These are phyloP conservation scores for Yueomyces sp. DNA, from an alignment of 805 yeast genomes.

Conservation along the genomic window DNA sequence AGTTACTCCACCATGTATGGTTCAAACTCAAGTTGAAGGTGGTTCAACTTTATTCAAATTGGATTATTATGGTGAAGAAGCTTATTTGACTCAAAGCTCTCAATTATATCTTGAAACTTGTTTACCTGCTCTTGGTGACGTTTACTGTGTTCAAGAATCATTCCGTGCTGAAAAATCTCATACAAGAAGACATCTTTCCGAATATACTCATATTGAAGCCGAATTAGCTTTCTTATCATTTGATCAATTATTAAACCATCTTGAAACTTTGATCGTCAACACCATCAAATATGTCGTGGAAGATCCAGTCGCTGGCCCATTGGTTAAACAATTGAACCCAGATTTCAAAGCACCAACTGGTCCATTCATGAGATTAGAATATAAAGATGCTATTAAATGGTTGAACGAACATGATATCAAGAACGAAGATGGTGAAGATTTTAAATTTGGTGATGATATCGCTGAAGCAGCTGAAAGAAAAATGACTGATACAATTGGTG, in stretches of 20 bases:
- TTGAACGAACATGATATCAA: conserved; percentile 86
- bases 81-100: conserved; percentile 90
- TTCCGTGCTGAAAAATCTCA: conserved; percentile 99
- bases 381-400: conserved; percentile 88
- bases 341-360: conserved; percentile 64
- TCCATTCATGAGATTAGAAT: conserved; percentile 88
- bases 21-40: conserved; percentile 98
- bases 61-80: conserved; percentile 94
- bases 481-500: conserved; percentile 92
- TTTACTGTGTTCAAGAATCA: conserved; percentile 93
- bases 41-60: conserved; percentile 90
- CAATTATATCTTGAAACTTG: conserved; percentile 95
- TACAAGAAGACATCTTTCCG: conserved; percentile 94
- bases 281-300: conserved; percentile 64
- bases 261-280: conserved; percentile 64
- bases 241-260: conserved; percentile 74
- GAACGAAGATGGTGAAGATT: conserved; percentile 87
- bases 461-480: conserved; percentile 99
- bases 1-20: conserved; percentile 99
- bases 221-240: conserved; percentile 82
- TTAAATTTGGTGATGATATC: conserved; percentile 96
- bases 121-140: conserved; percentile 93
- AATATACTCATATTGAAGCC: conserved; percentile 93
- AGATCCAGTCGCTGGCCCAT: conserved; percentile 87
- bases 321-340: conserved; percentile 87